Base-by-base conservation (phyloP, 768 basidiomycete species). In the Cubamyces sp. region DNA sequence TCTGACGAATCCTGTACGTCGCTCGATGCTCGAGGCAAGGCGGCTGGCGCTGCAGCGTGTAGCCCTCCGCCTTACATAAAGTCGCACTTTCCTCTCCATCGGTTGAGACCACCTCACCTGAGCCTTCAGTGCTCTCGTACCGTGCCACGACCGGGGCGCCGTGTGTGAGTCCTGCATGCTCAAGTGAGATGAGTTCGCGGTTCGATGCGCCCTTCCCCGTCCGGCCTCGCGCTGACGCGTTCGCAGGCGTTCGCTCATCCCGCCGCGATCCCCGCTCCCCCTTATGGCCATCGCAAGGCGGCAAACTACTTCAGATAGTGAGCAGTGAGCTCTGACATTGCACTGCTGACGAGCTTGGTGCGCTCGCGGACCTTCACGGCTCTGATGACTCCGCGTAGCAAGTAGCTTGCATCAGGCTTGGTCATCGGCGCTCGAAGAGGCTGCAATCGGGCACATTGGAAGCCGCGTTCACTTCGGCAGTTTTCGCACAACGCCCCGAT, bases 41-140 rank as follows among this genome's bases (percentile, higher is more conserved):
- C 42, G 54, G 50, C 43, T 60, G 54, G 40, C 58, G 47, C 40
- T 53, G 54, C 57, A 60, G 49, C 58, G 57, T 64, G 58, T 50
- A 16, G 14, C 15, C 40, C 47, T 28, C 47, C 48, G 63, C 55
- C 63, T 64, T 64, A 64, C 58, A 64, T 64, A 64, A 64, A 52
- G 23, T 41, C 3, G 41, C 50, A 64, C 63, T 57, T 60, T 64
- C 58, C 63, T 53, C 58, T 64, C 6, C 42, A 41, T 49, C 39
- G 63, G 63, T 52, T 49, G 43, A 49, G 51, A 30, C n/a, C 34
- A 23, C 34, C 58, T 57, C 53, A 23, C 34, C 16, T 55, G 25
- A 54, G 50, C 40, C 23, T 14, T 28, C 63, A 19, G 43, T 56
- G 53, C 42, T 9, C 58, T 39, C 54, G 54, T 46, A 50, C 37